Evolutionary conservation across 2,329 filamentous ascomycete genomes (phyloP), one percentile per base, ranked within the genome.

Genomic region (Curvularia sp.): DNA sequence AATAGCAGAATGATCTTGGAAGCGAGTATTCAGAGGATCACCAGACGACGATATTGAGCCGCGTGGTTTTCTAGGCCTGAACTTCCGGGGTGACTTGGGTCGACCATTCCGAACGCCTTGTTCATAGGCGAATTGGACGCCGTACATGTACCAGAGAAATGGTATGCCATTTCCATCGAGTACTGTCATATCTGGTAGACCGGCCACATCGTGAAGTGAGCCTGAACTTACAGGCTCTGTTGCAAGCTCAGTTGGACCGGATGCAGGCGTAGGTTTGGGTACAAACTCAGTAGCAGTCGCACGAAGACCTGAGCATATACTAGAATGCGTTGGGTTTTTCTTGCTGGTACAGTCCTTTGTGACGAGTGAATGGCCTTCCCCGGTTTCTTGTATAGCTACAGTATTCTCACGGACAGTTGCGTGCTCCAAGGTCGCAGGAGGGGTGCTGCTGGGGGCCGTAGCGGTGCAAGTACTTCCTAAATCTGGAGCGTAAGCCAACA

Each of bases 281-380:
- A 74, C 55, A 27, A 76, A 76, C 18, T 68, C 71, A 6, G 65
- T 57, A 3, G 73, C 74, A 32, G 72, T 75, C 12, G 74, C 64
- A 32, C 74, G 69, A 19, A 76, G 60, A 21, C 69, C 66, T 0
- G 72, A 74, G 9, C 54, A 30, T 23, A 50, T 32, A 53, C 55
- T 68, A 25, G 66, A 67, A 19, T 57, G 59, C 15, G 51, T 48
- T n/a, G 66, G 70, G 19, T 47, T 18, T 28, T 63, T 55, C 48
- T 64, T 67, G 13, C 45, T 21, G 9, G 46, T 45, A n/a, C n/a
- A n/a, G n/a, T n/a, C n/a, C n/a, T n/a, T 66, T 50, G 10, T 38
- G 45, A 5, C 49, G 51, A 1, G 21, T 6, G 49, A 36, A 48
- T 59, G 56, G 30, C 65, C 46, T 13, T 57, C 51, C 15, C 48